These are phyloP conservation scores for Sugiyamaella grinbergsii DNA, from an alignment of 1,139 yeast species.

Conservation along the genomic window DNA sequence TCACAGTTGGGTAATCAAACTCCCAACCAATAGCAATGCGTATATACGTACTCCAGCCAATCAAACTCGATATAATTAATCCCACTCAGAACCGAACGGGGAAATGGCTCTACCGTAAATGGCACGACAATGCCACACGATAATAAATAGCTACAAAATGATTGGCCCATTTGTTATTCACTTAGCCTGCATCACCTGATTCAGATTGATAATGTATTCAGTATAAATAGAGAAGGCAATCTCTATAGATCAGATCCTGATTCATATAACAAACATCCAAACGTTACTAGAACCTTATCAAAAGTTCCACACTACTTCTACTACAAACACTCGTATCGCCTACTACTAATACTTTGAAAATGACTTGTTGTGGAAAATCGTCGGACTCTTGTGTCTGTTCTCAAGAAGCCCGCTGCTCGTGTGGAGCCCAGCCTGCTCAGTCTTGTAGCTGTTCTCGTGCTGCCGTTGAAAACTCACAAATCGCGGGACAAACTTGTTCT, in stretches of 20 bases:
- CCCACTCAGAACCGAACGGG: background rate
- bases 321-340: constrained; percentile 1
- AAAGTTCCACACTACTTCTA: background rate
- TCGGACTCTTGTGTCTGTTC: constrained; percentile 44
- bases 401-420: constrained; percentile 46
- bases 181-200: background rate
- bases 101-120: background rate
- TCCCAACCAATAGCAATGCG: background rate
- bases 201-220: background rate
- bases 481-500: constrained; percentile 41
- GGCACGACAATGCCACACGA: background rate
- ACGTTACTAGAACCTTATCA: too few species aligned
- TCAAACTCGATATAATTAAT: background rate
- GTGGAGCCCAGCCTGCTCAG: constrained; percentile 47
- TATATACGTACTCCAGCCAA: background rate
- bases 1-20: background rate
- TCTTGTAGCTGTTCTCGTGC: constrained; percentile 45
- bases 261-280: too few species aligned
- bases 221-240: background rate
- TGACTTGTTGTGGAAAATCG: constrained; percentile 44
- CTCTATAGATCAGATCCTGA: too few species aligned
- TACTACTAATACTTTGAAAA: constrained; percentile 17
- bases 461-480: constrained; percentile 40
- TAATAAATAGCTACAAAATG: background rate
- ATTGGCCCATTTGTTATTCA: background rate